Conservation (phyloP, 345 rosid species). For the Eucalyptus dawsonii region DNA sequence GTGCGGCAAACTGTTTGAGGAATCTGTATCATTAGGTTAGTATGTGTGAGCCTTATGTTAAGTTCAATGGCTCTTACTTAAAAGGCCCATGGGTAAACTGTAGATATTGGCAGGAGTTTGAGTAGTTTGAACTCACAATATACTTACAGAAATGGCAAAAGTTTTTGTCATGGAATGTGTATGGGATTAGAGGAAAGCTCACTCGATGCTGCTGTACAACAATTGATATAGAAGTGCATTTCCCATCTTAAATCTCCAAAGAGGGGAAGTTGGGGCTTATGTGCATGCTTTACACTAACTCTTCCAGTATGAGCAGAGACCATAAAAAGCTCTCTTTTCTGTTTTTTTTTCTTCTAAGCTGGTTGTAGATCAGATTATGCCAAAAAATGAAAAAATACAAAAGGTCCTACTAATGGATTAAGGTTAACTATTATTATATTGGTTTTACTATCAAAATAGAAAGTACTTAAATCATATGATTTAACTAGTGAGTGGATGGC, state of each 20-base stretch:
- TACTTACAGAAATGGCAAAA: background rate
- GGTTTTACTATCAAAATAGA: background rate
- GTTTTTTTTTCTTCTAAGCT: background rate
- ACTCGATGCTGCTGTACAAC: background rate
- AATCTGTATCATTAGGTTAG: background rate
- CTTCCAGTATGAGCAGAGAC: background rate
- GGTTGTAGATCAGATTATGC: background rate
- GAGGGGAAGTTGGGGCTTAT: background rate
- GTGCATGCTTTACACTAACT: background rate
- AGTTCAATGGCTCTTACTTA: background rate
- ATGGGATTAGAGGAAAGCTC: background rate
- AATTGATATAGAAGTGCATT: background rate
- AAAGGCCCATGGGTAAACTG: background rate
- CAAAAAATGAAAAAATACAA: background rate
- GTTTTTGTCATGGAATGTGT: background rate
- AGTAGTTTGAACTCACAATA: background rate
- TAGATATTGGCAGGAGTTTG: background rate
- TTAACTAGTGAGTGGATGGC: background rate
- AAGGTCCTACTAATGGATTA: background rate
- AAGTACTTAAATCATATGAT: background rate
- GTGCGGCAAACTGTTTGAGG: background rate
- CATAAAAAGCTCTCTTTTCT: background rate
- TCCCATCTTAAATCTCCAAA: background rate
- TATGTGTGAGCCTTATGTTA: background rate
- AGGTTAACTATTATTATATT: background rate